Evolutionary conservation across 768 basidiomycete genomes (phyloP), one percentile per base, ranked within the genome.

Genomic region (Suillus cothurnatus): DNA sequence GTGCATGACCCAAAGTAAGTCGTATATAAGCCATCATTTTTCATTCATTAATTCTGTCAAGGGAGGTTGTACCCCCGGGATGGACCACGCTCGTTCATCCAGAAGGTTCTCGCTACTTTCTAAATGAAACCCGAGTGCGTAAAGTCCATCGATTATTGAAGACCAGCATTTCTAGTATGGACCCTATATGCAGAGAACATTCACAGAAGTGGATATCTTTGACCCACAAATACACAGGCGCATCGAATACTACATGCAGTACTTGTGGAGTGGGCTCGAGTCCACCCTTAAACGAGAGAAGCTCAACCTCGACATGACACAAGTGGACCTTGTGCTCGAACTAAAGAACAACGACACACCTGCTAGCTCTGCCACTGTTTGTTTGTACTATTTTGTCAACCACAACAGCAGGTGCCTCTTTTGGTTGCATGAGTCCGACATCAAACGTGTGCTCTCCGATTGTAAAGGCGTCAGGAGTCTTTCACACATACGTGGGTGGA

Each of bases 61-160:
- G 52, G 8, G 19, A 34, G 5, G 6, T 19, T 0, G 14, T 65
- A 1, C 77, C 76, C 0, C n/a, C 23, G 1, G 82, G 79, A 0
- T 90, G 89, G 89, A 72, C 41, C 11, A 28, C 49, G 26, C 26
- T 50, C 0, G 49, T 50, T 50, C 49, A 50, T 28, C 49, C 49
- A 50, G 49, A 90, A 73, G 89, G 89, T 9, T 82, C 80, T 28
- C 78, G 83, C n/a, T 90, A 89, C 70, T 90, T 85, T 63, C 81
- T 80, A 67, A 78, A 87, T 62, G 23, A 64, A 53, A 67, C 76
- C 3, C 80, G 81, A 76, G 88, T 86, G 55, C 12, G 79, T 68
- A 41, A 12, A 38, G 19, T 15, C 17, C 9, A 43, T 60, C 7
- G 6, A 8, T 21, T 12, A 21, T 32, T 12, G 31, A 55, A 21